Evolutionary conservation across 371 early-diverging fungal species (phyloP).

Genomic region (Choanephora cucurbitarum): DNA sequence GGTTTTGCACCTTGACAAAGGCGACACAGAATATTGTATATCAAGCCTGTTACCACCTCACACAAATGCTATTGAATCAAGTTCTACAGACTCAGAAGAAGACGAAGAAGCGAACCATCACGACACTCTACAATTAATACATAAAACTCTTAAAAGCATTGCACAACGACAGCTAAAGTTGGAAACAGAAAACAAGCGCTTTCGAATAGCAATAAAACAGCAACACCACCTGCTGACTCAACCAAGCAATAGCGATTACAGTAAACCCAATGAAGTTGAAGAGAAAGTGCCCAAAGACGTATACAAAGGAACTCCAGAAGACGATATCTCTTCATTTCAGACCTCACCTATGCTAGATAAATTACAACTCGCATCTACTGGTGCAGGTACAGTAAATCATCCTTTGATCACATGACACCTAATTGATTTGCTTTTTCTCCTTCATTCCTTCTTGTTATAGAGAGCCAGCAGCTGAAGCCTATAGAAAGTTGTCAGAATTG

Average conservation of each 20-base stretch:
- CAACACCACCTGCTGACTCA: constrained; percentile 37
- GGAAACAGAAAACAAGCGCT: constrained; percentile 44
- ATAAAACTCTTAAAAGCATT: constrained; percentile 36
- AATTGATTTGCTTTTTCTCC: not conserved
- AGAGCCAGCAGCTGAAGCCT: constrained; percentile 2
- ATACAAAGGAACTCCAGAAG: constrained; percentile 19
- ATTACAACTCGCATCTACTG: constrained; percentile 14
- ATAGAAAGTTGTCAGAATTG: constrained; percentile 38
- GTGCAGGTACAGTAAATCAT: not conserved
- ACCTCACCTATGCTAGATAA: constrained; percentile 25
- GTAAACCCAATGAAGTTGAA: not conserved
- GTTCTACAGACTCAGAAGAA: not conserved
- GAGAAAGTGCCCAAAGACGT: constrained; percentile 5
- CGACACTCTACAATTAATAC: constrained; percentile 24
- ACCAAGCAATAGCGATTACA: constrained; percentile 6
- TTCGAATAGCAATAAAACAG: constrained; percentile 41
- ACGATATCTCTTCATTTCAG: constrained; percentile 20
- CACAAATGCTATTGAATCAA: not conserved
- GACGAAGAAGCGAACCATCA: constrained; percentile 13
- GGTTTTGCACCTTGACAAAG: constrained; percentile 32
- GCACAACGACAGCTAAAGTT: constrained; percentile 42
- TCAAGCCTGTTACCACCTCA: not conserved
- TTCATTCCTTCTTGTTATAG: not conserved
- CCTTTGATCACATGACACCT: too few relatives aligned
- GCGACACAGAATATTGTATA: constrained; percentile 27